Evolutionary conservation across 805 yeast genomes (phyloP).

Genomic region (Hanseniaspora valbyensis): DNA sequence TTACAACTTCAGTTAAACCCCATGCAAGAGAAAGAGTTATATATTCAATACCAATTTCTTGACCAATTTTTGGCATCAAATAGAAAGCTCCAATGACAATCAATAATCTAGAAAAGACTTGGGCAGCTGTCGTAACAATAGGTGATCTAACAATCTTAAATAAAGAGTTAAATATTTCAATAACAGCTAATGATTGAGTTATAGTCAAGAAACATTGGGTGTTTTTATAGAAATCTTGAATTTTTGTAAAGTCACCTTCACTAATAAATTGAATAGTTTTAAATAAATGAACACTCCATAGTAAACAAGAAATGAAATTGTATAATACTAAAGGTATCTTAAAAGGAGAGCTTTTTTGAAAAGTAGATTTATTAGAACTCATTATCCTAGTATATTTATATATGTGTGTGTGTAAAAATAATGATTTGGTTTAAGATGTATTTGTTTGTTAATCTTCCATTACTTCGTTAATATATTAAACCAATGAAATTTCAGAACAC

Average conservation of each 20-base stretch:
- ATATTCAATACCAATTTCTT: constrained; percentile 38
- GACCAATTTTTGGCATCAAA: constrained; percentile 47
- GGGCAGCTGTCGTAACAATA: constrained; percentile 68
- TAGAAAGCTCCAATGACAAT: constrained; percentile 75
- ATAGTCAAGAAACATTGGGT: constrained; percentile 36
- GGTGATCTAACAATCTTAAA: constrained; percentile 81
- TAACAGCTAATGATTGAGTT: constrained; percentile 68
- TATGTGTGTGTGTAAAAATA: too few species aligned
- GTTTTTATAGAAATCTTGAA: constrained; percentile 48
- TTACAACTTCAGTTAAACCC: constrained; percentile 86
- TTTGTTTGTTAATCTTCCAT: too few species aligned
- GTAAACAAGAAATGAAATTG: constrained; percentile 42
- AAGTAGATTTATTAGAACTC: neutral
- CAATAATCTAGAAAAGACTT: constrained; percentile 73
- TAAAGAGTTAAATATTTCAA: constrained; percentile 70
- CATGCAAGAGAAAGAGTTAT: constrained; percentile 66
- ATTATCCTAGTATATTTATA: neutral
- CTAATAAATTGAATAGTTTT: constrained; percentile 34
- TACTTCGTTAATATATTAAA: too few species aligned
- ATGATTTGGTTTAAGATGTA: too few species aligned
- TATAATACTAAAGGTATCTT: constrained; percentile 33
- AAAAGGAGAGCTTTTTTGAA: neutral
- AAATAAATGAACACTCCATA: constrained; percentile 44
- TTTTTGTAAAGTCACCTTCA: constrained; percentile 50
- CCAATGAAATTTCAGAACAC: too few species aligned